Conservation (phyloP, 176 grass and related monocot species). For the Rhynchospora tenuis region DNA sequence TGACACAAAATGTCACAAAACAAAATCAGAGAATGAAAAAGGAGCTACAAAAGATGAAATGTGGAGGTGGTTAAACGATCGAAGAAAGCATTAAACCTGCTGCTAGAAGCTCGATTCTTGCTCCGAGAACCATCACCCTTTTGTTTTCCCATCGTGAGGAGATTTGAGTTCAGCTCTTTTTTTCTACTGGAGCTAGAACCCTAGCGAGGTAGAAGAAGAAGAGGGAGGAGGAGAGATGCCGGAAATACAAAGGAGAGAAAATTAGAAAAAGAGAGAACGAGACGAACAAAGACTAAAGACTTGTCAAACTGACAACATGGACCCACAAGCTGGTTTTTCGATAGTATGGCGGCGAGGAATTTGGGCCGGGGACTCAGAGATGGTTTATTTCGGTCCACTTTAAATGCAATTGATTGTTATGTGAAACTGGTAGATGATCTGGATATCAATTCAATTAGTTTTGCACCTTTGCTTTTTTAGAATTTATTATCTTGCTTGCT, state of each 20-base stretch:
- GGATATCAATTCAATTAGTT: no score
- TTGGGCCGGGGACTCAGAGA: neutral
- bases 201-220: neutral
- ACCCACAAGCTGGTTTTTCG: neutral
- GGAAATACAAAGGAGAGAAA: neutral
- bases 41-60: neutral
- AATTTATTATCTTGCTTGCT: no score
- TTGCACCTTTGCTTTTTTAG: no score
- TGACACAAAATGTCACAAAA: neutral
- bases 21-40: neutral
- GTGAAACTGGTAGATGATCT: no score
- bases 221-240: neutral
- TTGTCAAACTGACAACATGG: neutral
- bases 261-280: neutral
- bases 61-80: neutral
- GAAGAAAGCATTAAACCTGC: slow-evolving; percentile 33
- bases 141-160: slow-evolving; percentile 54
- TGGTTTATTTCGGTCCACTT: no score
- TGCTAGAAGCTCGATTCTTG: slow-evolving; percentile 48
- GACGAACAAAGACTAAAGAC: neutral
- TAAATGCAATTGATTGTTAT: no score
- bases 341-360: neutral
- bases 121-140: slow-evolving; percentile 53
- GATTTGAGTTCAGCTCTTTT: neutral
- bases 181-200: neutral